phyloP scores from a whole-genome alignment of 495 filamentous ascomycete genomes.

The Hypoxylon intermedium region DNA sequence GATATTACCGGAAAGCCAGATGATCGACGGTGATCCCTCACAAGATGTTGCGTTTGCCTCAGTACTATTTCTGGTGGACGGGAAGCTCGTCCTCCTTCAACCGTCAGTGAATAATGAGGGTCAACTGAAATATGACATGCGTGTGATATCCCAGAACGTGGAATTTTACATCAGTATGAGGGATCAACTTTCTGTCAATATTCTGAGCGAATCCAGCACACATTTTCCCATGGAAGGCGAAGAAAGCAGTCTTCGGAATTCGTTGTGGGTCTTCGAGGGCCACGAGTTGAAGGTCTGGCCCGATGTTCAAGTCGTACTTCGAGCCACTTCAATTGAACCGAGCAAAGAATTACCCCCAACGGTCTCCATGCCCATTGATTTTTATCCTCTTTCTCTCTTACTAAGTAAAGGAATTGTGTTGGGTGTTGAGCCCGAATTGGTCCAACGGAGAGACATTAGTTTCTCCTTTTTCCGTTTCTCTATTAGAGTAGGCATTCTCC shows the following conservation, averaged over 20 bases:
- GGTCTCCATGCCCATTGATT: slow-evolving; percentile 76
- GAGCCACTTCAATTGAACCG: slow-evolving; percentile 65
- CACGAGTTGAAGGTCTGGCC: slow-evolving; percentile 82
- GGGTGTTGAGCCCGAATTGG: slow-evolving; percentile 88
- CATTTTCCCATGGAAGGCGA: slow-evolving; percentile 40
- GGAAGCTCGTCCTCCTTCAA: slow-evolving; percentile 90
- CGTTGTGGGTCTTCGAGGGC: slow-evolving; percentile 94
- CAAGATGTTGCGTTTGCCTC: slow-evolving; percentile 95
- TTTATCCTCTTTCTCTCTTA: slow-evolving; percentile 90
- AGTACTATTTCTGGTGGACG: slow-evolving; percentile 93
- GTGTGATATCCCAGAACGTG: slow-evolving; percentile 90
- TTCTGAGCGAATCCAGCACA: slow-evolving; percentile 28
- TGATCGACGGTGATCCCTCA: slow-evolving; percentile 89
- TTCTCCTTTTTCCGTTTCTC: slow-evolving; percentile 87
- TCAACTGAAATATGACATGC: slow-evolving; percentile 96
- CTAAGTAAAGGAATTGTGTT: slow-evolving; percentile 85
- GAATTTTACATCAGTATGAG: slow-evolving; percentile 94
- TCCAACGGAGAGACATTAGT: slow-evolving; percentile 85
- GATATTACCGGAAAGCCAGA: slow-evolving; percentile 91
- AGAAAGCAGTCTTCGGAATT: slow-evolving; percentile 74
- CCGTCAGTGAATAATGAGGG: slow-evolving; percentile 78
- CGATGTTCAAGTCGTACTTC: slow-evolving; percentile 86
- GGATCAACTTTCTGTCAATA: slow-evolving; percentile 68
- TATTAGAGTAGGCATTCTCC: slow-evolving; percentile 67
- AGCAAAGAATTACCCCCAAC: slow-evolving; percentile 66